Percentiles rank a stretch among this genome's conserved stretches.
Conservation (phyloP, 179 eudicot genomes). For the Silene vulgaris region DNA sequence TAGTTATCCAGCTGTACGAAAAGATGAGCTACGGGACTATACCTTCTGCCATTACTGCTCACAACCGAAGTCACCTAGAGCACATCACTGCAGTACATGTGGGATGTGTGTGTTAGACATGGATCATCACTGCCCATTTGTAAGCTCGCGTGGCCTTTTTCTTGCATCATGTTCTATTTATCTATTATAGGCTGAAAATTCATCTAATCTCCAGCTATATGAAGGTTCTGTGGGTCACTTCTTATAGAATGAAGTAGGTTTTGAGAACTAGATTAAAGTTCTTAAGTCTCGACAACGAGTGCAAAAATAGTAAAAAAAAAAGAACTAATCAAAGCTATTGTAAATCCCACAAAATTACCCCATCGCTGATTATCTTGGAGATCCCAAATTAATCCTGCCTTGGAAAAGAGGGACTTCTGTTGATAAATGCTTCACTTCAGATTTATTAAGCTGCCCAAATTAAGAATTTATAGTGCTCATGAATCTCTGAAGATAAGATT, state of each 20-base stretch:
- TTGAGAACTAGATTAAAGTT: background rate
- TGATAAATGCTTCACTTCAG: too few species aligned
- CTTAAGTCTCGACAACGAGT: background rate
- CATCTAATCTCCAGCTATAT: too few species aligned
- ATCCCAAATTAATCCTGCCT: too few species aligned
- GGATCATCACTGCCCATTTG: conserved; percentile 99
- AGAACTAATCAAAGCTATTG: too few species aligned
- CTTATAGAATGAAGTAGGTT: background rate
- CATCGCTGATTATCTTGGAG: too few species aligned
- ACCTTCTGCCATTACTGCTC: conserved; percentile 74
- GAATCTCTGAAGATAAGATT: background rate
- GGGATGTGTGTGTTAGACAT: conserved; percentile 82
- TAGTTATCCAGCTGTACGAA: conserved; percentile 71
- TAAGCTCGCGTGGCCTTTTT: conserved; percentile 37
- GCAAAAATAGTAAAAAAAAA: too few species aligned
- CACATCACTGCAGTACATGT: conserved; percentile 95
- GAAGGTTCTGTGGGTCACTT: background rate
- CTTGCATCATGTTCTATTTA: background rate
- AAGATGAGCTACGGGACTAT: conserved; percentile 70
- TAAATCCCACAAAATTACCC: too few species aligned
- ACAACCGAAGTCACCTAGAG: conserved; percentile 81
- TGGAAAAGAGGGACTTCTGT: too few species aligned
- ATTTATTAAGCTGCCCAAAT: too few species aligned
- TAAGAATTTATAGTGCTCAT: too few species aligned
- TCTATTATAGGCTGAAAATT: too few species aligned